Evolutionary conservation across 352 stramenopile species (phyloP).

Genomic region (Peronospora destructor): DNA sequence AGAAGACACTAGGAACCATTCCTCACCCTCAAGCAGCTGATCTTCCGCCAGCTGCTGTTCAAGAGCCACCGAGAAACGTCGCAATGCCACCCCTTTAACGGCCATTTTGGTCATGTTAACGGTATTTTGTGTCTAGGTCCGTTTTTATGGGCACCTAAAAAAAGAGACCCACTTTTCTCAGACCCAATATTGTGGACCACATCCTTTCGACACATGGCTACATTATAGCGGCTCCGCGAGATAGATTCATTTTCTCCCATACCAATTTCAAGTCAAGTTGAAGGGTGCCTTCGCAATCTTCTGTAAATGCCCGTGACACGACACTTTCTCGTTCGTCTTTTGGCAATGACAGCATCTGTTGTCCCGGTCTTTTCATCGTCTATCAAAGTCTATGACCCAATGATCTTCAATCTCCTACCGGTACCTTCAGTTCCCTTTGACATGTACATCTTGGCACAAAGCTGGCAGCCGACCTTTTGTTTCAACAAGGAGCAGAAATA

Average conservation of each 20-base stretch:
- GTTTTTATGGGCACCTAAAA: too few species aligned
- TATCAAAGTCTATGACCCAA: slow-evolving; percentile 28
- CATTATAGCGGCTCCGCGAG: neutral
- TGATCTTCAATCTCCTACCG: slow-evolving; percentile 12
- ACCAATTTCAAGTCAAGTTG: neutral
- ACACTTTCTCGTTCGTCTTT: neutral
- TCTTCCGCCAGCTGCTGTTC: slow-evolving; percentile 30
- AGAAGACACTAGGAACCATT: slow-evolving; percentile 54
- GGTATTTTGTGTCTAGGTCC: neutral
- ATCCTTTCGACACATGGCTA: neutral
- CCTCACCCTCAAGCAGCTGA: slow-evolving; percentile 40
- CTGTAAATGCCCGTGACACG: neutral
- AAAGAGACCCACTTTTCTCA: too few species aligned
- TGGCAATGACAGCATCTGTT: slow-evolving; percentile 2
- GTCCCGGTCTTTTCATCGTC: neutral
- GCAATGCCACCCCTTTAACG: neutral
- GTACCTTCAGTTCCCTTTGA: slow-evolving; percentile 38
- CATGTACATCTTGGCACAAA: slow-evolving; percentile 88
- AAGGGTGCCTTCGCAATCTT: neutral
- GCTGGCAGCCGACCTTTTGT: slow-evolving; percentile 87
- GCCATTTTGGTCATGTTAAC: neutral
- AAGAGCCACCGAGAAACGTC: slow-evolving; percentile 16
- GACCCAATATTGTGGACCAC: neutral
- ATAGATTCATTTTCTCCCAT: neutral
- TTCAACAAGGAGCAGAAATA: slow-evolving; percentile 43